A percentile compares a stretch with the other conserved stretches of the same genome.
Evolutionary conservation across 495 filamentous ascomycete genomes (phyloP).

Genomic region (Bombardia bombarda): DNA sequence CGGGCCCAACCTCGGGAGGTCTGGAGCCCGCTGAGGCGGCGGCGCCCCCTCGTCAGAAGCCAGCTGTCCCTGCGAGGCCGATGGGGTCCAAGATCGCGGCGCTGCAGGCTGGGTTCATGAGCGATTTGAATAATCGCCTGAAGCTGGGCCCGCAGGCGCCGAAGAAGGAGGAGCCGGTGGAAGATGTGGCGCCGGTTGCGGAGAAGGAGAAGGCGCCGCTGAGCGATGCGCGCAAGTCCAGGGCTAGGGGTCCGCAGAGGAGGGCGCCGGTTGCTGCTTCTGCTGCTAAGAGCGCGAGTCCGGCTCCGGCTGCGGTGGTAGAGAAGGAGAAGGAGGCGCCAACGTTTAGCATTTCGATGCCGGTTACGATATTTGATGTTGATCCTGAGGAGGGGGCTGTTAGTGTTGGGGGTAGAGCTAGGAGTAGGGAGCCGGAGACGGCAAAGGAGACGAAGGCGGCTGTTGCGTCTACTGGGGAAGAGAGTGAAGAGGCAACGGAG

Average conservation of each 20-base stretch:
- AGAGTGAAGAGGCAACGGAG: constrained; percentile 15
- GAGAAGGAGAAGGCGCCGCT: constrained; percentile 68
- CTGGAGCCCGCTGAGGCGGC: constrained; percentile 33
- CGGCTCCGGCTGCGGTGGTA: constrained; percentile 18
- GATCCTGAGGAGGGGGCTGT: constrained; percentile 44
- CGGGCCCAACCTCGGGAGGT: constrained; percentile 23
- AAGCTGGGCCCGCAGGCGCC: constrained; percentile 70
- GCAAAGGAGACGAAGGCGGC: constrained; percentile 12
- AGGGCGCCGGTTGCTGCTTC: too few species aligned
- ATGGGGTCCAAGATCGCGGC: constrained; percentile 81
- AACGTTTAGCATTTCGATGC: constrained; percentile 30
- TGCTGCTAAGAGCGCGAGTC: constrained; percentile 41
- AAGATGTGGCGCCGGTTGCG: constrained; percentile 49
- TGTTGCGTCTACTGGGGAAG: constrained; percentile 4
- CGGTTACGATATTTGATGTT: constrained; percentile 40
- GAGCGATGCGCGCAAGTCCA: constrained; percentile 77
- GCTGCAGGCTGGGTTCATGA: constrained; percentile 82
- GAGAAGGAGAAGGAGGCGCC: constrained; percentile 13
- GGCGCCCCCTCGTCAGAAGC: constrained; percentile 54
- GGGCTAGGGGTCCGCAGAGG: constrained; percentile 80
- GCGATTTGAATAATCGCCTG: constrained; percentile 78
- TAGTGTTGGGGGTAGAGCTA: constrained; percentile 27
- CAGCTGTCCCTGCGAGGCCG: constrained; percentile 72
- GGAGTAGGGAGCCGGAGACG: too few species aligned
- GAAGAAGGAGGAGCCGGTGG: constrained; percentile 51